A percentile compares a stretch with the other conserved stretches of the same genome.
Evolutionary conservation across 768 basidiomycete species (phyloP).

Genomic region (Hydnum rufescens): DNA sequence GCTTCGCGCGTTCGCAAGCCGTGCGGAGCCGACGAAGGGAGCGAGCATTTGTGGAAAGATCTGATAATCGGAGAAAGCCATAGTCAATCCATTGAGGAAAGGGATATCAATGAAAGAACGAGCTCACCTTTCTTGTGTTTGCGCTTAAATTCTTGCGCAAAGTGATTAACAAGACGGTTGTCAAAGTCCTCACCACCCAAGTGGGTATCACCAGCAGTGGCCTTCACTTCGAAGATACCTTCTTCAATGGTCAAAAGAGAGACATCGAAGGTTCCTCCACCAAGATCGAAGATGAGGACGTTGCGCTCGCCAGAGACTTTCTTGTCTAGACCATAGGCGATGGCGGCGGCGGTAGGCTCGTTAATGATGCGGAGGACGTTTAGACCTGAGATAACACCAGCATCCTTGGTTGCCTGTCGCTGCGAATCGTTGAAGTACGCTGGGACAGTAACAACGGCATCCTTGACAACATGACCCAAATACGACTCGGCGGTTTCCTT

Average conservation of each 20-base stretch:
- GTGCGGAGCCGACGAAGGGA: conserved; percentile 28
- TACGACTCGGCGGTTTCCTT: conserved; percentile 54
- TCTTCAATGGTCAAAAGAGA: conserved; percentile 31
- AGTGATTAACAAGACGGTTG: conserved; percentile 32
- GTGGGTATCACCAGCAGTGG: conserved; percentile 32
- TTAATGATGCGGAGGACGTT: conserved; percentile 32
- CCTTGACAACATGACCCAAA: conserved; percentile 38
- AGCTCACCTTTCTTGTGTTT: conserved; percentile 28
- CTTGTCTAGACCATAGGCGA: conserved; percentile 50
- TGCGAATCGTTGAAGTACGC: conserved; percentile 36
- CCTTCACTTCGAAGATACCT: conserved; percentile 31
- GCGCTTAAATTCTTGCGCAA: conserved; percentile 31
- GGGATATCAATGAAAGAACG: not conserved
- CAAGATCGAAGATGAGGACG: conserved; percentile 33
- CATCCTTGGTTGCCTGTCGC: conserved; percentile 31
- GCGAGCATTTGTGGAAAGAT: conserved; percentile 26
- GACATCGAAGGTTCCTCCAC: conserved; percentile 33
- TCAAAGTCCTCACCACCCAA: conserved; percentile 33
- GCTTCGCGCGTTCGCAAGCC: conserved; percentile 31
- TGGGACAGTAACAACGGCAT: conserved; percentile 30
- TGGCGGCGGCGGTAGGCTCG: conserved; percentile 46
- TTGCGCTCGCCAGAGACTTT: conserved; percentile 30
- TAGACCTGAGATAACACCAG: conserved; percentile 29
- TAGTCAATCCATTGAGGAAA: not conserved
- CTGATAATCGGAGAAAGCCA: conserved; percentile 12